Evolutionary conservation across 2,329 filamentous ascomycete species (phyloP), one percentile per base, ranked within the genome.

Genomic region (Alternaria triticina): DNA sequence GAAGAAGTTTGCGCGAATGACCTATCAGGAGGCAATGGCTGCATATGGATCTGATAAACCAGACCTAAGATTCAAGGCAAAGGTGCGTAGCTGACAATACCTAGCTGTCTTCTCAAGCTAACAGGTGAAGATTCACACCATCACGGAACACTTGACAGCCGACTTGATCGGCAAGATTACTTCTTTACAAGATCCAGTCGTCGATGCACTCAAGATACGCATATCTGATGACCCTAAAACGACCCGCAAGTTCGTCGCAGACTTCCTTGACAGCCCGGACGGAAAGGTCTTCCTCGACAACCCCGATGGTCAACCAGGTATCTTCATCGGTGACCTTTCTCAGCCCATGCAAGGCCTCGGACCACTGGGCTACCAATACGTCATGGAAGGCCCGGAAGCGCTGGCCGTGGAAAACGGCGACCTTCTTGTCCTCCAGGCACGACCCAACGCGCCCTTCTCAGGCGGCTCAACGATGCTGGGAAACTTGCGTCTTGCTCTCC

Each of bases 21-120:
- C 87, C 1, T 99, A 98, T 74, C 79, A 91, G 30, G 84, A 91
- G 43, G 91, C 91, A 17, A 98, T 99, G 90, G 82, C 86, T 1
- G 83, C 82, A 3, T 97, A 94, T 74, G 96, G 96, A 11, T 91
- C 89, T 5, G 96, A 99, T 80, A 99, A 99, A 79, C 96, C 96
- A 5, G 96, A 99, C 75, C 82, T 95, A 10, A 88, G 96, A 17
- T 90, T 94, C 40, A 87, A 88, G 1, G 89, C 89, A 25, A 82
- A 87, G 73, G 90, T 92, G 5, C 11, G 30, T 52, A 17, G 13
- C 15, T 40, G 20, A 10, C 10, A 77, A 13, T 6, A 49, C 1
- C n/a, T 30, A 7, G 15, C 28, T 20, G 11, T n/a, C 9, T 7
- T 1, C 10, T 1, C 5, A 17, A 10, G 13, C 28, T 36, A 10